phyloP scores from a whole-genome alignment of 345 rosid genomes.

The Brassica rapa region DNA sequence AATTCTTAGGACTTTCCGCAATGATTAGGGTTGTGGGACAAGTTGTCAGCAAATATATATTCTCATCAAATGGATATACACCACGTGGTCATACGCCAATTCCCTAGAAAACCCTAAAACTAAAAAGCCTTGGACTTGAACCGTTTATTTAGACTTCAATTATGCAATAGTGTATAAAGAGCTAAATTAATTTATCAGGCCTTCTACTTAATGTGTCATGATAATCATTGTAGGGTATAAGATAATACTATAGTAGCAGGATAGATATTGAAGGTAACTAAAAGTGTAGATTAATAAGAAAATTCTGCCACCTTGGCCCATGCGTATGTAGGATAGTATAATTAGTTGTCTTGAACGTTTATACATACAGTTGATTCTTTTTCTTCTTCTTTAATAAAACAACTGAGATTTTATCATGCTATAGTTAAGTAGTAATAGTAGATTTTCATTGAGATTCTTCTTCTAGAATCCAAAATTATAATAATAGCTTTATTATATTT shows the following conservation, averaged over 20 bases:
- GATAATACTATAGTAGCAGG: slow-evolving; percentile 19
- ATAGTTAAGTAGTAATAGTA: not conserved
- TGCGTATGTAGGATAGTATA: slow-evolving; percentile 54
- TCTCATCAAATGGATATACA: slow-evolving; percentile 30
- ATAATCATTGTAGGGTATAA: slow-evolving; percentile 30
- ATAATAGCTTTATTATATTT: not conserved
- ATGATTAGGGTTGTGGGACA: slow-evolving; percentile 45
- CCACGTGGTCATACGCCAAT: slow-evolving; percentile 29
- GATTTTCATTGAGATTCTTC: slow-evolving; percentile 17
- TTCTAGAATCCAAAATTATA: slow-evolving; percentile 27
- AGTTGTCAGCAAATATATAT: slow-evolving; percentile 12
- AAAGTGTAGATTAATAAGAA: not conserved
- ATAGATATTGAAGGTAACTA: slow-evolving; percentile 1
- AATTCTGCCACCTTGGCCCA: slow-evolving; percentile 51
- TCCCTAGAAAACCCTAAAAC: slow-evolving; percentile 32
- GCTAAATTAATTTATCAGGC: not conserved
- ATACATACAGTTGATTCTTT: slow-evolving; percentile 7
- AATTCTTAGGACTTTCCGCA: slow-evolving; percentile 31
- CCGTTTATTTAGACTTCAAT: slow-evolving; percentile 18
- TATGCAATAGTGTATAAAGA: not conserved
- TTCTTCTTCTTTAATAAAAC: not conserved
- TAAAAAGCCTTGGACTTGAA: slow-evolving; percentile 22
- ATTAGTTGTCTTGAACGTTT: slow-evolving; percentile 37
- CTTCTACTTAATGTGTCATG: slow-evolving; percentile 30
- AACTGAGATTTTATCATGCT: not conserved